Percentiles rank a stretch among this genome's conserved stretches.
Conservation (phyloP, 768 basidiomycete genomes). For the Inosperma sp. region DNA sequence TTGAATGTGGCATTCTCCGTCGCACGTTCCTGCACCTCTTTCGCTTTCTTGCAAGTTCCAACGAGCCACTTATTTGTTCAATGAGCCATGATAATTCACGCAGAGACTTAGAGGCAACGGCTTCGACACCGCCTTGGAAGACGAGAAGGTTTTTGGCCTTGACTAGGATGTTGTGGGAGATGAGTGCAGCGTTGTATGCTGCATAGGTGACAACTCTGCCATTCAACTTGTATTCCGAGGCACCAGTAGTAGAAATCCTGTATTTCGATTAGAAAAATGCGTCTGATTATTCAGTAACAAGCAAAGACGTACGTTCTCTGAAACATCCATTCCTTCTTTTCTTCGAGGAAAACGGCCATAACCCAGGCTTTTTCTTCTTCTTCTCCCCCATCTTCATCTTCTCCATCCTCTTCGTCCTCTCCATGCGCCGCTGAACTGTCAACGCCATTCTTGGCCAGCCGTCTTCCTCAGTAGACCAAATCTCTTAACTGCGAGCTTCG, state of each 20-base stretch:
- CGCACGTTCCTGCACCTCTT: conserved; percentile 80
- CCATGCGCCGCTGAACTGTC: conserved; percentile 44
- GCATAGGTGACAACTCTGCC: conserved; percentile 79
- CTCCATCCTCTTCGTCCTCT: conserved; percentile 49
- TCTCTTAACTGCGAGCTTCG: too few relatives aligned
- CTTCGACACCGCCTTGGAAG: conserved; percentile 98
- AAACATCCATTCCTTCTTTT: conserved; percentile 82
- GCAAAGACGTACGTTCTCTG: conserved; percentile 74
- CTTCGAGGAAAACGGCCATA: conserved; percentile 81
- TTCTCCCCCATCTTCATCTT: conserved; percentile 60
- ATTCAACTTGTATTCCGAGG: too few relatives aligned
- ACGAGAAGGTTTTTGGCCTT: conserved; percentile 99
- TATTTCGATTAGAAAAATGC: background rate
- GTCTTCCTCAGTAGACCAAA: too few relatives aligned
- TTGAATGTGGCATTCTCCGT: conserved; percentile 94
- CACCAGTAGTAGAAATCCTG: conserved; percentile 90
- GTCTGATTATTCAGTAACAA: conserved; percentile 4
- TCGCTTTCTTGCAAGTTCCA: too few relatives aligned
- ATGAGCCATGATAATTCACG: conserved; percentile 85
- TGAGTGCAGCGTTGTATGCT: conserved; percentile 85
- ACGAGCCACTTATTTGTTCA: too few relatives aligned
- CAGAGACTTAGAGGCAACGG: conserved; percentile 91
- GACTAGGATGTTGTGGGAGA: too few relatives aligned
- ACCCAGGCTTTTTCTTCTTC: conserved; percentile 95
- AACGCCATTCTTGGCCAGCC: conserved; percentile 48